Base-by-base conservation (phyloP, 257 asterid species). In the Solanum medicagineum region DNA sequence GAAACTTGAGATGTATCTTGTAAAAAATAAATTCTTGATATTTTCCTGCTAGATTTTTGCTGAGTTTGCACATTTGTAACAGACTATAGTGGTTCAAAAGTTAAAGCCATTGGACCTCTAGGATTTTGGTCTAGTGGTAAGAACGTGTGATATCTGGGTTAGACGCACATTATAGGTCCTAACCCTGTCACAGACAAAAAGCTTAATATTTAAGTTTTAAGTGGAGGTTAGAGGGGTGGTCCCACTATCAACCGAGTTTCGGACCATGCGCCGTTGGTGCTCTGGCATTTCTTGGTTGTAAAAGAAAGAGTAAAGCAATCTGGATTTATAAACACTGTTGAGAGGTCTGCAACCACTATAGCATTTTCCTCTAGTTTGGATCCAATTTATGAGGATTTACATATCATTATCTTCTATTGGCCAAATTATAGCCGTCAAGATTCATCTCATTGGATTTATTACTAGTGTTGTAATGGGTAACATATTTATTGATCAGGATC, bases 401-500 rank as follows among this genome's bases (percentile, higher is more conserved):
- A 2, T 51, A 20, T 77, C 51, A 77, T 45, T 24, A 4, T 75
- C n/a, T 49, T 77, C 57, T 53, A 22, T 51, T 47, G 63, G 83
- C 17, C 45, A 51, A 44, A 51, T 51, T 77, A 77, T 77, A 51
- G 83, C 63, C 24, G 63, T 77, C 63, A 26, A 51, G 13, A 26
- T 77, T 51, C 24, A 51, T 77, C 63, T 77, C 16, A 26, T 77
- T 53, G 47, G 24, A 51, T 53, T 9, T 24, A 77, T 17, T 24
- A 15, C 20, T 77, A 24, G 82, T 49, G 22, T 26, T 77, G 45
- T 51, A 8, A 85, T 36, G 55, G 87, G 36, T 69, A 79, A 26
- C 81, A 63, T 68, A 29, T 82, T 81, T 83, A 47, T 73, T 86
- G 54, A 65, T 84, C 92, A 96, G 99, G 89, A 88, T 95, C 45